Evolutionary conservation across 2,329 filamentous ascomycete species (phyloP).

Genomic region (Bimuria novae-zelandiae): DNA sequence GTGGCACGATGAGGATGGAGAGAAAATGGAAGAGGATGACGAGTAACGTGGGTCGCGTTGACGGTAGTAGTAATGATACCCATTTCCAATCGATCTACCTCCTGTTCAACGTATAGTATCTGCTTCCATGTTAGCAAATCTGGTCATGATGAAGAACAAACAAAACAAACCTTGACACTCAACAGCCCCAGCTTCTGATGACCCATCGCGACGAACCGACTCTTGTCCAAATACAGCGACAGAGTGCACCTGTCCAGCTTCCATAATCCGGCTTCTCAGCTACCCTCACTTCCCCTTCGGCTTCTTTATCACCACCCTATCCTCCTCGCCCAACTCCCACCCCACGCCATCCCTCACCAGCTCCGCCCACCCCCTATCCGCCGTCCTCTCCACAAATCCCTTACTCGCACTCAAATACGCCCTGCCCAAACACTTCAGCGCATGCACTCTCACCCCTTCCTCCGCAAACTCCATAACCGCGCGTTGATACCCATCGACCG

Average conservation of each 20-base stretch:
- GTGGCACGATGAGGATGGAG: conserved; percentile 57
- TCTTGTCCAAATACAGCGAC: too few relatives aligned
- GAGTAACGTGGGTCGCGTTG: conserved; percentile 43
- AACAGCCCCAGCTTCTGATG: too few relatives aligned
- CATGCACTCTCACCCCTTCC: conserved; percentile 71
- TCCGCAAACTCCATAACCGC: conserved; percentile 83
- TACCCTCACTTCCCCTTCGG: conserved; percentile 50
- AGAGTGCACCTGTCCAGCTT: too few relatives aligned
- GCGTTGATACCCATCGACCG: conserved; percentile 79
- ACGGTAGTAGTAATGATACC: conserved; percentile 38
- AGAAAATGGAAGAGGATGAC: conserved; percentile 54
- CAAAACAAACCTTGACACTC: too few relatives aligned
- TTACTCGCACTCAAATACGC: conserved; percentile 77
- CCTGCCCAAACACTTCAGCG: conserved; percentile 83
- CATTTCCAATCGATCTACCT: conserved; percentile 21
- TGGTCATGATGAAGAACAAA: background rate
- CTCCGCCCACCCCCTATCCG: conserved; percentile 72
- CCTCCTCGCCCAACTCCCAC: conserved; percentile 75
- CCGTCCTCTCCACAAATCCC: conserved; percentile 69
- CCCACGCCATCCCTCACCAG: conserved; percentile 75
- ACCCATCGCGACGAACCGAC: too few relatives aligned
- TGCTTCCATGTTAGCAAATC: background rate
- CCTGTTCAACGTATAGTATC: background rate
- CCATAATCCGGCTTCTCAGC: background rate
- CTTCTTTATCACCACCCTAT: conserved; percentile 76